These are phyloP conservation scores for Quillaja saponaria DNA, from an alignment of 306 rosid genomes.

Conservation along the genomic window DNA sequence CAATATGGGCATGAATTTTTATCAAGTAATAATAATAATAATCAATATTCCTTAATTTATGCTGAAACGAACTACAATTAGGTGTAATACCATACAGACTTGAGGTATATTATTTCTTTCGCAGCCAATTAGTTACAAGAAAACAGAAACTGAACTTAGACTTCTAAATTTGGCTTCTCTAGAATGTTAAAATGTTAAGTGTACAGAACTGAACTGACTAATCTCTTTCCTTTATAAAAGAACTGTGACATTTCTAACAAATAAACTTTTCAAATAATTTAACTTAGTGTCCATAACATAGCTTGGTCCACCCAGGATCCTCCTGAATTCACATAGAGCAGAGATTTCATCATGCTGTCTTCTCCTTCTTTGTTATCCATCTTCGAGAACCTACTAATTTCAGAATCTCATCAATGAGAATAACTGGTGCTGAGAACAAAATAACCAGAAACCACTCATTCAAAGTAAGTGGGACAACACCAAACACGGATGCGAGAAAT, in stretches of 20 bases:
- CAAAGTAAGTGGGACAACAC: constrained; percentile 62
- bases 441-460: constrained; percentile 71
- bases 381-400: constrained; percentile 53
- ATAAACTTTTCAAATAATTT: constrained; percentile 43
- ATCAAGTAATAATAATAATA: too few relatives aligned
- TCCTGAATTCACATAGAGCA: constrained; percentile 13
- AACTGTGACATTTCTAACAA: constrained; percentile 28
- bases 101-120: too few relatives aligned
- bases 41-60: too few relatives aligned
- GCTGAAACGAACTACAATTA: too few relatives aligned
- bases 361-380: constrained; percentile 53
- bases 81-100: constrained; percentile 2
- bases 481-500: constrained; percentile 67
- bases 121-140: too few relatives aligned
- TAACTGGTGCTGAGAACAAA: constrained; percentile 64
- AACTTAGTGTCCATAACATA: too few relatives aligned
- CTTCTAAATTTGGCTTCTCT: constrained; percentile 17
- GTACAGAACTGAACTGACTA: too few relatives aligned
- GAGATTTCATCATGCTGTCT: constrained; percentile 52
- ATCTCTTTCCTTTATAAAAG: constrained; percentile 26
- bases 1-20: too few relatives aligned
- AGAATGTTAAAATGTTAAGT: too few relatives aligned
- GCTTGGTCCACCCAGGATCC: constrained; percentile 12
- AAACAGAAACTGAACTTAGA: constrained; percentile 3
- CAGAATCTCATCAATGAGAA: constrained; percentile 75